Evolutionary conservation across 768 basidiomycete genomes (phyloP), one percentile per base, ranked within the genome.

Genomic region (Chlorophyllum brunneum): DNA sequence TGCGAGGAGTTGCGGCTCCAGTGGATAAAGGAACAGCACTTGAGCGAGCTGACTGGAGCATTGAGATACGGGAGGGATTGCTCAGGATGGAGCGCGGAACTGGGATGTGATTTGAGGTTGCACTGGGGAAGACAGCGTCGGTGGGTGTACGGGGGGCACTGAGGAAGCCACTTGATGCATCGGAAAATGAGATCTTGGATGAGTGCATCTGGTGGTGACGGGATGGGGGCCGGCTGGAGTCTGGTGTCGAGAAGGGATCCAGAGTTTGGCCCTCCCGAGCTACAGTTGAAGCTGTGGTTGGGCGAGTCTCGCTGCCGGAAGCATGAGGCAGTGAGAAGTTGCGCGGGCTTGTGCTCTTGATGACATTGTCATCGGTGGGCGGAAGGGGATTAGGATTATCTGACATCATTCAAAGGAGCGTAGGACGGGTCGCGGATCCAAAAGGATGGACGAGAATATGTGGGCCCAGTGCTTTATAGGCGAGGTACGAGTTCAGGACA

Each of bases 191-290:
- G 52, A 65, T 46, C 36, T 57, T 60, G 23, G 66, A 62, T 2
- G 64, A 47, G 54, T 57, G 59, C 1, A 58, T 61, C n/a, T 60
- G 58, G 30, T 61, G 60, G 23, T 60, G 65, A 44, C 69, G 51
- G 16, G 70, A 71, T 0, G 70, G 62, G 1, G 68, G 63, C 6
- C 71, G 63, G 43, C 68, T 69, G 46, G 67, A 69, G 29, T 56
- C 40, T 5, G 73, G 70, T 2, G 71, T 63, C n/a, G 65, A 63
- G 51, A 73, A 73, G 22, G 73, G 71, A 57, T 73, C 51, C n/a
- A 7, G 16, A 31, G 31, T 18, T 3, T 40, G 38, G 48, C 18
- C 29, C 16, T n/a, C 68, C 44, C 44, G 48, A 11, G 49, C 43
- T 13, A 58, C 57, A 15, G 67, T 54, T 13, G 61, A 58, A 15